phyloP scores from a whole-genome alignment of 176 grass and related monocot genomes.

The Typha latifolia region DNA sequence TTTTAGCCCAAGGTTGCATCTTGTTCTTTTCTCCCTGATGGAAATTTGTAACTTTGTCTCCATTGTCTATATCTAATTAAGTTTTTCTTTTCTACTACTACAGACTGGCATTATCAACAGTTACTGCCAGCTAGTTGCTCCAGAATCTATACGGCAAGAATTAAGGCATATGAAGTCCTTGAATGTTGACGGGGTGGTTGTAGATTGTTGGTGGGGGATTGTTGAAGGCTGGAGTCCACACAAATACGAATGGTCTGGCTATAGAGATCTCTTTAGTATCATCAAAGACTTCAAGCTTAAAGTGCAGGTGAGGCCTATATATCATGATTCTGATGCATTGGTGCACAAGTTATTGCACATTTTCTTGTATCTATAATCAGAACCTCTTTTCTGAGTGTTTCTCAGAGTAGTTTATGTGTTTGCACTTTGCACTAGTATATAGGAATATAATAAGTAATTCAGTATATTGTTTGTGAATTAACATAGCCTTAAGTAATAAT shows the following conservation, averaged over 20 bases:
- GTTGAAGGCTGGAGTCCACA: conserved; percentile 86
- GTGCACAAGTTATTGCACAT: conserved; percentile 1
- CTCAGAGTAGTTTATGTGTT: background rate
- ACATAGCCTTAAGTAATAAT: background rate
- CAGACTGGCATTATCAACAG: conserved; percentile 77
- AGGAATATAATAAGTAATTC: background rate
- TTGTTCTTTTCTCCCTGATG: background rate
- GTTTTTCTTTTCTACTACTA: conserved; percentile 9
- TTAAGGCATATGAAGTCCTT: conserved; percentile 72
- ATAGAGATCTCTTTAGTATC: conserved; percentile 91
- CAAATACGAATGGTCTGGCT: conserved; percentile 91
- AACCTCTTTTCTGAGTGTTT: background rate
- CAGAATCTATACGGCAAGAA: conserved; percentile 61
- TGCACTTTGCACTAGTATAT: background rate
- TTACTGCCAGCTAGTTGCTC: conserved; percentile 61
- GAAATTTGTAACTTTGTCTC: conserved; percentile 2
- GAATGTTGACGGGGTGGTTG: conserved; percentile 81
- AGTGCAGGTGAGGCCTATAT: conserved; percentile 56
- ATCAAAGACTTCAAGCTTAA: conserved; percentile 83
- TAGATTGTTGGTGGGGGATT: conserved; percentile 91
- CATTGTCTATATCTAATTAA: background rate
- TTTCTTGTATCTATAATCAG: background rate
- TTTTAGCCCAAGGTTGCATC: background rate
- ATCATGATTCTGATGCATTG: background rate
- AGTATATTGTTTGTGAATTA: background rate